A percentile compares a stretch with the other conserved stretches of the same genome.
Evolutionary conservation across 2,329 filamentous ascomycete species (phyloP).

Genomic region (Fusarium pseudoanthophilum): DNA sequence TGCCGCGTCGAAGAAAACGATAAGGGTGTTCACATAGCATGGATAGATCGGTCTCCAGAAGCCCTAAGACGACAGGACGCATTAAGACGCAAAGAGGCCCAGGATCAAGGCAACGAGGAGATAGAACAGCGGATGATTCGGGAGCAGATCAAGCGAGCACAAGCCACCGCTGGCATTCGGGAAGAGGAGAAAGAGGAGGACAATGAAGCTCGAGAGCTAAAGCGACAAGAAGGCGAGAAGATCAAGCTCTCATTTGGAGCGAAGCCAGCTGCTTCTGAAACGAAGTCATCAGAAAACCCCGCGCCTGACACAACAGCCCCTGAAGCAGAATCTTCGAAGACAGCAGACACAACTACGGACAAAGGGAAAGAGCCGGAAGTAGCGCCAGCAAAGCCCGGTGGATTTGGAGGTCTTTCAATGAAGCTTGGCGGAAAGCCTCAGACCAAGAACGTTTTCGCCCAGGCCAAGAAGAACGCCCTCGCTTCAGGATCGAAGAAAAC

Average conservation of each 20-base stretch:
- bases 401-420: constrained; percentile 64
- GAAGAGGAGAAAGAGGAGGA: constrained; percentile 55
- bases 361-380: constrained; percentile 23
- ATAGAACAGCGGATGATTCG: constrained; percentile 83
- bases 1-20: constrained; percentile 89
- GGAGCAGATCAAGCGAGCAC: constrained; percentile 84
- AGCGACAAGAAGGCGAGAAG: constrained; percentile 77
- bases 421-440: constrained; percentile 73
- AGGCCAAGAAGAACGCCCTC: constrained; percentile 75
- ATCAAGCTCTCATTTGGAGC: constrained; percentile 75
- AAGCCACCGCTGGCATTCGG: constrained; percentile 59
- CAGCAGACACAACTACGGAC: constrained; percentile 3
- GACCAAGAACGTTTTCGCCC: constrained; percentile 80
- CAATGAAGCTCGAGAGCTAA: constrained; percentile 59
- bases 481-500: constrained; percentile 69
- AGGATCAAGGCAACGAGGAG: constrained; percentile 92
- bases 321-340: constrained; percentile 15
- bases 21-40: constrained; percentile 86
- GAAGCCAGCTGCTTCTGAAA: constrained; percentile 47
- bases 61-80: constrained; percentile 84
- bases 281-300: constrained; percentile 31
- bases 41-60: constrained; percentile 92
- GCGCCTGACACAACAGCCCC: constrained; percentile 16
- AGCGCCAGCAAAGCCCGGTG: constrained; percentile 47
- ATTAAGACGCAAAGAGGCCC: constrained; percentile 81